Base-by-base conservation (phyloP, 2,329 filamentous ascomycete genomes). In the Tolypocladium pustulatum region DNA sequence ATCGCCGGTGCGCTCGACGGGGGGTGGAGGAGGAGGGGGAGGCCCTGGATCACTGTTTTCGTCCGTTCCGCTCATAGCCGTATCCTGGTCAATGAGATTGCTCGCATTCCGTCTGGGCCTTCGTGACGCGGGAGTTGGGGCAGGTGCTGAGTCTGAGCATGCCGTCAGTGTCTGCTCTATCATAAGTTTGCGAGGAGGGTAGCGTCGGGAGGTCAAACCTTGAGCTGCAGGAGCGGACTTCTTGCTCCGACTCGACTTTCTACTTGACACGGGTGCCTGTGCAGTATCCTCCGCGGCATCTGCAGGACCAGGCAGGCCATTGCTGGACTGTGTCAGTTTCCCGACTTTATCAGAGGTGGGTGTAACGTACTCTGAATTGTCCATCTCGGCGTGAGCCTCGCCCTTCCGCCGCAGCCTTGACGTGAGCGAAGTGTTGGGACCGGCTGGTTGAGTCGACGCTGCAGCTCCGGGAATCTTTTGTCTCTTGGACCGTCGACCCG, bases 181-280 rank as follows among this genome's bases (percentile, higher is more conserved):
- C 20, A 22, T 3, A 36, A 12, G 7, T 8, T 12, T 32, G 12
- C 20, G 17, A 4, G 49, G 15, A 32, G 10, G 12, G 17, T n/a
- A 12, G 27, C 10, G 30, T 9, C 13, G n/a, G 34, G 51, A 34
- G 8, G 34, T 43, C 41, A 40, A 34, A 79, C 76, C 75, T 73
- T 71, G 69, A 58, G 68, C 62, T 62, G 69, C 64, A 75, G 82
- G 79, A 63, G 73, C 72, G 58, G 76, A 73, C 74, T 88, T 91
- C 75, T 89, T 92, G 69, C 79, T 83, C 62, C 87, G 83, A 68
- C 82, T 85, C 40, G 88, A 85, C 72, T 91, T 91, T 66, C 89
- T 83, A 70, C 85, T 89, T 1, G 87, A 85, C 27, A 85, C 81
- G 30, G 84, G 80, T 58, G 86, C 82, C 40, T 84, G 77, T 38